Evolutionary conservation across 495 filamentous ascomycete genomes (phyloP).

Genomic region (Aspergillus carlsbadensis): DNA sequence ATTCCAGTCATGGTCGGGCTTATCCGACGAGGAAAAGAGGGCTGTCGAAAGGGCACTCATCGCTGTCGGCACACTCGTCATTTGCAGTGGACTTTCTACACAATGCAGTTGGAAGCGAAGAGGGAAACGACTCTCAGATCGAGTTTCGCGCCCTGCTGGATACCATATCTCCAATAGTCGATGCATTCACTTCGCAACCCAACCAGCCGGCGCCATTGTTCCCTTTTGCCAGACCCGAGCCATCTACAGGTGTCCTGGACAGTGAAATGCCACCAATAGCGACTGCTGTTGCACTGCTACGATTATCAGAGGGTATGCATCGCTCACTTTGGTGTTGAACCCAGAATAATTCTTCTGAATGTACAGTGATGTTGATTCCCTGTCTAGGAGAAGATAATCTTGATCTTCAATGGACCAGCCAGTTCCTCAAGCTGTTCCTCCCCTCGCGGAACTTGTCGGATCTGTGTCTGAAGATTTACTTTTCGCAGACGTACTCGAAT

Average conservation of each 20-base stretch:
- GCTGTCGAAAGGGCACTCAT: not conserved
- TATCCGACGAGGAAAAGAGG: too few relatives aligned
- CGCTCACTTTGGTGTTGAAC: not conserved
- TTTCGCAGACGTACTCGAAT: conserved; percentile 6
- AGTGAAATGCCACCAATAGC: conserved; percentile 6
- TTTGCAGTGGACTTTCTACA: conserved; percentile 5
- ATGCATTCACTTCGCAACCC: not conserved
- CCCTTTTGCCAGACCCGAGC: not conserved
- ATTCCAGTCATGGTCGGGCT: too few relatives aligned
- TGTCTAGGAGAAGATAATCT: too few relatives aligned
- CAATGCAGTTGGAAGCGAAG: not conserved
- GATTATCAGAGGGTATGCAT: conserved; percentile 6
- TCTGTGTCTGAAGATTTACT: conserved; percentile 14
- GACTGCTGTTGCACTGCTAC: not conserved
- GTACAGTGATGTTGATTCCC: too few relatives aligned
- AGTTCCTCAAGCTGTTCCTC: not conserved
- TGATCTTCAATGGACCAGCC: too few relatives aligned
- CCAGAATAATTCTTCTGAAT: too few relatives aligned
- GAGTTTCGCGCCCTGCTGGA: not conserved
- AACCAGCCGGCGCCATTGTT: not conserved
- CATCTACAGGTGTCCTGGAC: too few relatives aligned
- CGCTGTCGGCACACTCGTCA: not conserved
- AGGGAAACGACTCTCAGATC: not conserved
- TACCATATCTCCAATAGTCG: not conserved
- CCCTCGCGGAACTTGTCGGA: conserved; percentile 1